Evolutionary conservation across 2,329 filamentous ascomycete genomes (phyloP).

Genomic region (Ophiocordyceps camponoti-saundersi): DNA sequence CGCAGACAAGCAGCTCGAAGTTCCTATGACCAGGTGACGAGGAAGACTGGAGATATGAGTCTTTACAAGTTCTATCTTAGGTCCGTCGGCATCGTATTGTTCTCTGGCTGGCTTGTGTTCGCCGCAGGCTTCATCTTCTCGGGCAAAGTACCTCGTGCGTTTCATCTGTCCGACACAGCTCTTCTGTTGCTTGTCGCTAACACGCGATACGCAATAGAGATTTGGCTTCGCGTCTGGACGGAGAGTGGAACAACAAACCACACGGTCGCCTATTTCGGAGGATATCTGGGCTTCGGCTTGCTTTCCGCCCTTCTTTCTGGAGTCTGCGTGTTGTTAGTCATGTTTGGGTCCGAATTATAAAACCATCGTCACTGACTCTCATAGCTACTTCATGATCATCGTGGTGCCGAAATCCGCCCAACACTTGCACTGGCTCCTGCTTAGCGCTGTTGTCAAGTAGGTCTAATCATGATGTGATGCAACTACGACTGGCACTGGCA

Average conservation of each 20-base stretch:
- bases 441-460: constrained; percentile 1
- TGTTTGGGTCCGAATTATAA: background rate
- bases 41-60: constrained; percentile 1
- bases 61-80: constrained; percentile 2
- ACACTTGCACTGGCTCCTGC: constrained; percentile 1
- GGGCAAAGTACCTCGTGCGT: constrained; percentile 1
- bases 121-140: constrained; percentile 1
- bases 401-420: constrained; percentile 1
- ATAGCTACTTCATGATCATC: constrained; percentile 1
- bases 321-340: background rate
- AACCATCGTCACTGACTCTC: background rate
- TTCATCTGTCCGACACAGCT: no score
- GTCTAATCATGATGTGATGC: background rate
- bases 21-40: background rate
- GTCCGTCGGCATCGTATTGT: background rate
- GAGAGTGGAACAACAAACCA: background rate
- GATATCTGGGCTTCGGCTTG: constrained; percentile 1
- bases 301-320: background rate
- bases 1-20: background rate
- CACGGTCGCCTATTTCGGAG: constrained; percentile 1
- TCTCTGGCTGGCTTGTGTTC: constrained; percentile 1
- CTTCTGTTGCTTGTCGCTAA: background rate
- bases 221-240: constrained; percentile 2
- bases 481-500: background rate
- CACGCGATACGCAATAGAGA: background rate